Evolutionary conservation across 805 yeast genomes (phyloP).

Genomic region (Hagleromyces aurorensis): DNA sequence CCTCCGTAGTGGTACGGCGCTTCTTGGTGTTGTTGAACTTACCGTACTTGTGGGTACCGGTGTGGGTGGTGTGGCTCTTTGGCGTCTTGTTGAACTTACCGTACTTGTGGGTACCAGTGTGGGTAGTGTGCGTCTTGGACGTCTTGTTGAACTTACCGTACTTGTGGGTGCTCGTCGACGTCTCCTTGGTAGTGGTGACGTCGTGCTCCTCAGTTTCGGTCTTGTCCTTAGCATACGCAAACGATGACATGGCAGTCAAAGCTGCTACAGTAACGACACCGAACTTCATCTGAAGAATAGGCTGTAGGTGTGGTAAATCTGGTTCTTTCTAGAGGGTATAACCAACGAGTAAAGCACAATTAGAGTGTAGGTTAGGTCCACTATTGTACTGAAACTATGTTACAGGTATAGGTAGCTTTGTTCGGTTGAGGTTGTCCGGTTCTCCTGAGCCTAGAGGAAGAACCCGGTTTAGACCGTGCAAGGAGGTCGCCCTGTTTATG

Average conservation of each 20-base stretch:
- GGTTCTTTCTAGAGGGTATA: not conserved
- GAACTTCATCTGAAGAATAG: conserved; percentile 34
- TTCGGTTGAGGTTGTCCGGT: too few relatives aligned
- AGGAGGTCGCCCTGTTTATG: too few relatives aligned
- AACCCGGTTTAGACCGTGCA: too few relatives aligned
- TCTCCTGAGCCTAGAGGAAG: too few relatives aligned
- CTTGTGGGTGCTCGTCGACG: conserved; percentile 35
- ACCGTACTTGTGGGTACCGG: conserved; percentile 52
- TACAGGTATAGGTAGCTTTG: too few relatives aligned
- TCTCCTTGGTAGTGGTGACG: conserved; percentile 17
- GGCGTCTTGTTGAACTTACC: conserved; percentile 43
- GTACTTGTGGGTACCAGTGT: conserved; percentile 46
- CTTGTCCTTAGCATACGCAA: conserved; percentile 21
- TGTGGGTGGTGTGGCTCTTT: conserved; percentile 25
- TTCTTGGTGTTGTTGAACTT: conserved; percentile 38
- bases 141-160: conserved; percentile 45
- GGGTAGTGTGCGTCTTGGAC: conserved; percentile 37
- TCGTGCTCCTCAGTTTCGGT: conserved; percentile 22
- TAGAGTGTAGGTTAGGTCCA: too few relatives aligned
- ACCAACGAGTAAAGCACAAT: conserved; percentile 1
- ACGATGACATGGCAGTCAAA: conserved; percentile 32
- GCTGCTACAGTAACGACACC: conserved; percentile 36
- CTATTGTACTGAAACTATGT: too few relatives aligned
- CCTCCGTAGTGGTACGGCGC: conserved; percentile 23
- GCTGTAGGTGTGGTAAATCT: conserved; percentile 4